Conservation (phyloP, 441 rosid species). For the Adansonia gregorii region DNA sequence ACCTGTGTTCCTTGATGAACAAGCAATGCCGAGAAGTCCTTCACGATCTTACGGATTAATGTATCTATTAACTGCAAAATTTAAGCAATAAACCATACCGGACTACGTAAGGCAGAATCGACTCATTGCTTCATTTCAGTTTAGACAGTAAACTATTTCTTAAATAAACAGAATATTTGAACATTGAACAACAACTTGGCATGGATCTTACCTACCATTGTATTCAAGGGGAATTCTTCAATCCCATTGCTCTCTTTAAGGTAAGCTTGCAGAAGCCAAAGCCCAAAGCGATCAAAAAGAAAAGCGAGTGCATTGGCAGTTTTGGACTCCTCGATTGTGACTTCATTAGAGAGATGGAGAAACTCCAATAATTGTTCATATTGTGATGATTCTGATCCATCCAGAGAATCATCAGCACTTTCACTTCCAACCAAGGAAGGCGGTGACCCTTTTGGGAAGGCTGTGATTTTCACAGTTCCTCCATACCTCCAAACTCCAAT, state of each 20-base stretch:
- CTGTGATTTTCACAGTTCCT: slow-evolving; percentile 86
- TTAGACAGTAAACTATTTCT: background rate
- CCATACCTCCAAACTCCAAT: slow-evolving; percentile 96
- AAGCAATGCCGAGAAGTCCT: slow-evolving; percentile 82
- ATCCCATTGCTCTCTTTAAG: slow-evolving; percentile 67
- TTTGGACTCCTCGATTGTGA: slow-evolving; percentile 74
- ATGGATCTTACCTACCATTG: slow-evolving; percentile 83
- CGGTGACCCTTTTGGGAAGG: slow-evolving; percentile 70
- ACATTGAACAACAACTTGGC: background rate
- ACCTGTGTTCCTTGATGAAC: slow-evolving; percentile 93
- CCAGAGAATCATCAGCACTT: slow-evolving; percentile 84
- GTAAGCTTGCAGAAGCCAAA: slow-evolving; percentile 79
- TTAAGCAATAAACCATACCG: slow-evolving; percentile 22
- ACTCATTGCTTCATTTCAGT: slow-evolving; percentile 3
- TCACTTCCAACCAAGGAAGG: slow-evolving; percentile 65
- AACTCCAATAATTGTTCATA: slow-evolving; percentile 83
- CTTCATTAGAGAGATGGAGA: slow-evolving; percentile 83
- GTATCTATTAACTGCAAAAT: slow-evolving; percentile 72
- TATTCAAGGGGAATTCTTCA: slow-evolving; percentile 80
- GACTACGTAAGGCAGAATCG: background rate
- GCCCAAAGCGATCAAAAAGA: slow-evolving; percentile 84
- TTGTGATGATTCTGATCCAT: slow-evolving; percentile 87
- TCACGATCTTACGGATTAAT: slow-evolving; percentile 80
- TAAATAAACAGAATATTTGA: background rate
- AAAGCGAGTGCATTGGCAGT: slow-evolving; percentile 71